Conservation (phyloP, 768 basidiomycete species). For the Leucogyrophana mollusca region DNA sequence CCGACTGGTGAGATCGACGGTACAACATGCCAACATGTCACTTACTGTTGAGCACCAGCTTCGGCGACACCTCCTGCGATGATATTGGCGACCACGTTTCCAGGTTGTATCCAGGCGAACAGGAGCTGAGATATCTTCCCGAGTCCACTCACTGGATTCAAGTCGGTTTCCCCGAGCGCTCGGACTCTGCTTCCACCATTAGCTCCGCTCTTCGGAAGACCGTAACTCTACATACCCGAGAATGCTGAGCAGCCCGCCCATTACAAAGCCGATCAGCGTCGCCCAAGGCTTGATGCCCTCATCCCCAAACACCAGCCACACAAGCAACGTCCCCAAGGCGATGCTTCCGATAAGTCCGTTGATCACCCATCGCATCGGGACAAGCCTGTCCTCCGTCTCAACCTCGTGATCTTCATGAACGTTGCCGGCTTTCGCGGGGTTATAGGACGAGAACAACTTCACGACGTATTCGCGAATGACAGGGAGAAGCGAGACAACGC, state of each 20-base stretch:
- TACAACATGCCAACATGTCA: constrained; percentile 4
- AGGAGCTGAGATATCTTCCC: constrained; percentile 94
- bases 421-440: constrained; percentile 23
- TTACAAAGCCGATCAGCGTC: constrained; percentile 76
- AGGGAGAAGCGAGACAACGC: constrained; percentile 81
- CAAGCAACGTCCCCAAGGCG: constrained; percentile 68
- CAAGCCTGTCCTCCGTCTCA: constrained; percentile 78
- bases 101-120: constrained; percentile 92
- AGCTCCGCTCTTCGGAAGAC: constrained; percentile 5
- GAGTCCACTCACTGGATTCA: constrained; percentile 89
- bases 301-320: constrained; percentile 87
- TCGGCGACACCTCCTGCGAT: constrained; percentile 97
- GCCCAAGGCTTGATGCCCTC: constrained; percentile 97
- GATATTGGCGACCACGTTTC: constrained; percentile 96
- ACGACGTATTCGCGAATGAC: constrained; percentile 55
- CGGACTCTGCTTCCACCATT: constrained; percentile 59
- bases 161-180: constrained; percentile 92
- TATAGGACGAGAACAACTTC: constrained; percentile 29
- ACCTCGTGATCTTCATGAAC: constrained; percentile 56
- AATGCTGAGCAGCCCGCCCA: constrained; percentile 83
- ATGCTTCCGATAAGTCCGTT: constrained; percentile 64
- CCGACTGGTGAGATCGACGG: constrained; percentile 2
- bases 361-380: constrained; percentile 77
- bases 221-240: constrained; percentile 63
- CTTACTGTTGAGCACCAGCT: constrained; percentile 90